phyloP scores from a whole-genome alignment of 768 basidiomycete genomes.

The Hemileccinum impolitum region DNA sequence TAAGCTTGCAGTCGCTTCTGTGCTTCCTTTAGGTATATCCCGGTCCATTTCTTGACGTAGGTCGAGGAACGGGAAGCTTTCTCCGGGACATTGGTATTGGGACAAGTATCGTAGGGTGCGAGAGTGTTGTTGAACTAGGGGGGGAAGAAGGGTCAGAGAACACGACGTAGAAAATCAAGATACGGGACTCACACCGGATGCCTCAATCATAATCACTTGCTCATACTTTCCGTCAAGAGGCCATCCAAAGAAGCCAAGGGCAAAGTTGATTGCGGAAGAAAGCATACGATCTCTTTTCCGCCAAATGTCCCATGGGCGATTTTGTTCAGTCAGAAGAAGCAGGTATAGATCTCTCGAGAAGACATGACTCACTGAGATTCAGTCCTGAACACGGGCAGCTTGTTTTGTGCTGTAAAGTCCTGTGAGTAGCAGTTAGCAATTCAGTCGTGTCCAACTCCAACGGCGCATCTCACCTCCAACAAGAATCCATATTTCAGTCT shows the following conservation, averaged over 20 bases:
- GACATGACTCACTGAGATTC: constrained; percentile 57
- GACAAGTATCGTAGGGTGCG: constrained; percentile 80
- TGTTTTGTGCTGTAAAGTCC: constrained; percentile 58
- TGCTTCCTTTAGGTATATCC: constrained; percentile 68
- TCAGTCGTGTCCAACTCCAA: constrained; percentile 3
- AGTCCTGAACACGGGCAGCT: constrained; percentile 75
- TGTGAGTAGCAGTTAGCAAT: constrained; percentile 29
- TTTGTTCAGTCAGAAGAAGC: neutral
- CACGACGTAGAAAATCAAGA: constrained; percentile 4
- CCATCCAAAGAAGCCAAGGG: constrained; percentile 73
- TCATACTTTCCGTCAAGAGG: constrained; percentile 72
- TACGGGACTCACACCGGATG: constrained; percentile 43
- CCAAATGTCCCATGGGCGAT: neutral
- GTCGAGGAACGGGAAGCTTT: constrained; percentile 57
- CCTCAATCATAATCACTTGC: constrained; percentile 74
- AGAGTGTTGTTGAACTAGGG: constrained; percentile 81
- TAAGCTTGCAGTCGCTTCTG: constrained; percentile 54
- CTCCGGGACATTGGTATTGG: constrained; percentile 47
- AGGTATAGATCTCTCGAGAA: neutral
- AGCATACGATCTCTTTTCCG: constrained; percentile 65
- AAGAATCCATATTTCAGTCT: constrained; percentile 79
- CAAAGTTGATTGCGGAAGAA: constrained; percentile 61
- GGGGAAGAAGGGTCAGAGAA: neutral
- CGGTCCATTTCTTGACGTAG: constrained; percentile 65
- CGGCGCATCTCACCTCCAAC: constrained; percentile 42